These are phyloP conservation scores for Notholithocarpus densiflorus DNA, from an alignment of 306 rosid species.

Conservation along the genomic window DNA sequence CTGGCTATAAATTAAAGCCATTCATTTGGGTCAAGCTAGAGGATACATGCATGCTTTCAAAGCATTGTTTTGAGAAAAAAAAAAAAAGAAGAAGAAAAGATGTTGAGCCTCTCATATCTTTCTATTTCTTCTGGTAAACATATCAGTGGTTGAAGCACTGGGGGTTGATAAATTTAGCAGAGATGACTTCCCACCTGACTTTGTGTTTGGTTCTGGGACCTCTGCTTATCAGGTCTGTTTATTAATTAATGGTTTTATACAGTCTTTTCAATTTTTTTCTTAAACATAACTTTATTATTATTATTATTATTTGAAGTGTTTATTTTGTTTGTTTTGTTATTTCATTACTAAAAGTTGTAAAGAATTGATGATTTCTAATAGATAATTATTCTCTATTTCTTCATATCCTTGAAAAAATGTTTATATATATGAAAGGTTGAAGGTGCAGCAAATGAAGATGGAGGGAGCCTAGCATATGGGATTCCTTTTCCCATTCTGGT, in stretches of 20 bases:
- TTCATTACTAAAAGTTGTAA: no score
- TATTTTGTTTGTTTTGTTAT: no score
- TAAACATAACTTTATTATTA: background rate
- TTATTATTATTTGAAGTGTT: no score
- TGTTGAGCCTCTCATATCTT: background rate
- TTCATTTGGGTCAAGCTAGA: background rate
- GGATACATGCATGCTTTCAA: background rate
- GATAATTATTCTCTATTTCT: background rate
- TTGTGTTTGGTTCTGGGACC: slow-evolving; percentile 62
- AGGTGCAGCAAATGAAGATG: slow-evolving; percentile 45
- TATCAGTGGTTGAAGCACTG: background rate
- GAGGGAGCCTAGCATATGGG: slow-evolving; percentile 26
- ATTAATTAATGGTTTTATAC: no score
- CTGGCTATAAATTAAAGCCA: background rate
- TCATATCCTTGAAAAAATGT: background rate
- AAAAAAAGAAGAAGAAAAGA: no score
- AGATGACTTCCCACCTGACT: slow-evolving; percentile 56
- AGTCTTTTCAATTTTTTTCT: background rate
- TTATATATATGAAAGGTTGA: slow-evolving; percentile 29
- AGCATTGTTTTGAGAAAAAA: background rate
- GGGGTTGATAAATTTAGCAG: slow-evolving; percentile 22
- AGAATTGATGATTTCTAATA: background rate
- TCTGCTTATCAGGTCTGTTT: slow-evolving; percentile 59
- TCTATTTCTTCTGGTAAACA: background rate
- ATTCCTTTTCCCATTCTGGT: slow-evolving; percentile 24